Percentiles rank a stretch among this genome's conserved stretches.
phyloP scores from a whole-genome alignment of 2,329 filamentous ascomycete genomes.

The Didymella keratinophila region DNA sequence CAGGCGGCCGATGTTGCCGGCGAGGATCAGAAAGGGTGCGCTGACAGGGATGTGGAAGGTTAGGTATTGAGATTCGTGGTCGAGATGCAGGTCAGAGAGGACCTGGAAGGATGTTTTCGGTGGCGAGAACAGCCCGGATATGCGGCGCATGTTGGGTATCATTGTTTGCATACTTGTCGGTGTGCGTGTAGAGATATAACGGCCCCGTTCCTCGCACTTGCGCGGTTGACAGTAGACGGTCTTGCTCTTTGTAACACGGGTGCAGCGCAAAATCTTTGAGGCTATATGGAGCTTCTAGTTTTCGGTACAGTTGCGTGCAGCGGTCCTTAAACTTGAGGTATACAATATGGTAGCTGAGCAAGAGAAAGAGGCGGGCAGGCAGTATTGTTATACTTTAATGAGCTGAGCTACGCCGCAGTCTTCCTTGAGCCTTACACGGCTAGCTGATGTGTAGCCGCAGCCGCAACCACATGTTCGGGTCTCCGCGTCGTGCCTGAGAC shows the following conservation, averaged over 20 bases:
- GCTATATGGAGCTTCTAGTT: too few species aligned
- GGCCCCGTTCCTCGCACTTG: not conserved
- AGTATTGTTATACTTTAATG: constrained; percentile 6
- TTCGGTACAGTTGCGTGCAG: too few species aligned
- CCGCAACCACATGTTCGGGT: not conserved
- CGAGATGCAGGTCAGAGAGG: constrained; percentile 44
- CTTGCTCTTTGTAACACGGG: not conserved
- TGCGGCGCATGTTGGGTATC: constrained; percentile 28
- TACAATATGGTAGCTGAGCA: too few species aligned
- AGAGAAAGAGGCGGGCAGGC: not conserved
- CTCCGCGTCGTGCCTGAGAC: not conserved
- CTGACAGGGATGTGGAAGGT: constrained; percentile 42
- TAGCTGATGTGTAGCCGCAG: constrained; percentile 8
- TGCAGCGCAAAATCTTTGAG: too few species aligned
- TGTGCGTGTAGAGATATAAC: not conserved
- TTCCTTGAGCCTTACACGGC: not conserved
- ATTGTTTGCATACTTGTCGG: not conserved
- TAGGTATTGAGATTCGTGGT: constrained; percentile 41
- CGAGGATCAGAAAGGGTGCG: constrained; percentile 42
- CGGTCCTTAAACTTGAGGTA: too few species aligned
- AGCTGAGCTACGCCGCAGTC: constrained; percentile 12
- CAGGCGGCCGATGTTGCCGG: constrained; percentile 43
- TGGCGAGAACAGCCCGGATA: constrained; percentile 36
- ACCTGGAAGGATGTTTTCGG: constrained; percentile 42
- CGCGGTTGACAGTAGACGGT: too few species aligned